A percentile compares a stretch with the other conserved stretches of the same genome.
phyloP scores from a whole-genome alignment of 768 basidiomycete species.

The Amanita pallidorosea region DNA sequence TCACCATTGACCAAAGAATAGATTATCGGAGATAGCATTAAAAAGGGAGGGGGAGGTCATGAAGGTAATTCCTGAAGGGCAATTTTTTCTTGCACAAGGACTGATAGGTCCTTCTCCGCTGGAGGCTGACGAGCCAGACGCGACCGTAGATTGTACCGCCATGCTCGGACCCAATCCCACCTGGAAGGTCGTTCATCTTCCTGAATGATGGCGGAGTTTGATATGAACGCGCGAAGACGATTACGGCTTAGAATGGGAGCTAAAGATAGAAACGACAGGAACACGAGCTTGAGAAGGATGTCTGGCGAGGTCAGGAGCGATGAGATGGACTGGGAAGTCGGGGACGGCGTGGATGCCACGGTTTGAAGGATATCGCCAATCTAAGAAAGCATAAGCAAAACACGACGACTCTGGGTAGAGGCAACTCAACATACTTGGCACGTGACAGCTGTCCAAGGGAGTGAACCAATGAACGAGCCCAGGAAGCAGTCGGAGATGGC shows the following conservation, averaged over 20 bases:
- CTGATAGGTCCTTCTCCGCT: conserved; percentile 34
- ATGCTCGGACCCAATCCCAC: conserved; percentile 63
- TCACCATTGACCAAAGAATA: not conserved
- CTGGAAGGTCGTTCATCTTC: conserved; percentile 16
- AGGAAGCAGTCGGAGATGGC: conserved; percentile 62
- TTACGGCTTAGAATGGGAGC: conserved; percentile 78
- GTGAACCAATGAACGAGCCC: conserved; percentile 72
- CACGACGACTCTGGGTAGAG: not conserved
- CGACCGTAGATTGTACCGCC: conserved; percentile 41
- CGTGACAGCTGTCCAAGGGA: conserved; percentile 89
- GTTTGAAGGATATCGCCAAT: conserved; percentile 85
- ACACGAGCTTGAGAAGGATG: conserved; percentile 73
- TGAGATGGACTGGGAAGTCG: conserved; percentile 69
- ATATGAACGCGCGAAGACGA: conserved; percentile 47
- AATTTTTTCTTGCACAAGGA: conserved; percentile 48
- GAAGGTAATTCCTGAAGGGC: conserved; percentile 29
- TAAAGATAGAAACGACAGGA: conserved; percentile 75
- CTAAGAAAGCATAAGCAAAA: conserved; percentile 25
- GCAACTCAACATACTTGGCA: conserved; percentile 49
- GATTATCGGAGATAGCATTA: not conserved
- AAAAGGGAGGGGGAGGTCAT: conserved; percentile 10
- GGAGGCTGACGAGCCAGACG: conserved; percentile 41
- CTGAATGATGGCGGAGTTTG: conserved; percentile 13
- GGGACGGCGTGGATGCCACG: conserved; percentile 60
- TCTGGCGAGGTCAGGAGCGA: conserved; percentile 76